Conservation (phyloP, 495 filamentous ascomycete species). For the Friedmanniomyces simplex region DNA sequence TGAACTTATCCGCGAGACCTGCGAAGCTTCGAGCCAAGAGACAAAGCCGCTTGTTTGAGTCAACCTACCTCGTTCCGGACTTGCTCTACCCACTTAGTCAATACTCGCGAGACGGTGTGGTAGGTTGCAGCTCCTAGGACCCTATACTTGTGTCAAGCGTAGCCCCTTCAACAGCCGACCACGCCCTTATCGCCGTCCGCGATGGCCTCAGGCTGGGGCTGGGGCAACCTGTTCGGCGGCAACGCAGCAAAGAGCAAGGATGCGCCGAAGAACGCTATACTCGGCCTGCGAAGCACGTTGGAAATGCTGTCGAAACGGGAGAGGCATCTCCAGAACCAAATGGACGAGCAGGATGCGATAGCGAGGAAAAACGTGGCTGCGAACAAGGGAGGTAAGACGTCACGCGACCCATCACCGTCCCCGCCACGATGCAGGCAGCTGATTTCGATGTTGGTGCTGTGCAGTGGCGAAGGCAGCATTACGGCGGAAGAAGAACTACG, state of each 20-base stretch:
- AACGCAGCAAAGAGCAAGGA: conserved; percentile 78
- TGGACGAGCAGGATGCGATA: conserved; percentile 82
- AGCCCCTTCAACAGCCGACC: no score
- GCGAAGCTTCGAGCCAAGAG: not conserved
- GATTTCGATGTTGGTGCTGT: not conserved
- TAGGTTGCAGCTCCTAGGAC: no score
- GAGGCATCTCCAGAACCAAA: conserved; percentile 78
- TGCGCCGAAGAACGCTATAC: conserved; percentile 92
- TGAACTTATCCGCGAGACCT: not conserved
- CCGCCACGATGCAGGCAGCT: not conserved
- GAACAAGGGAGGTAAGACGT: conserved; percentile 75
- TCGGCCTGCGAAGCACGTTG: conserved; percentile 74
- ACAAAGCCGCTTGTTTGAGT: not conserved
- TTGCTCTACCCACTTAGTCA: not conserved
- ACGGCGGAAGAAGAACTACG: conserved; percentile 85
- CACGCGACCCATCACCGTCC: not conserved
- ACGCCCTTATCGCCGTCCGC: not conserved
- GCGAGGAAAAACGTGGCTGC: conserved; percentile 82
- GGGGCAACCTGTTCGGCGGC: conserved; percentile 35
- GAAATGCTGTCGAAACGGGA: conserved; percentile 98
- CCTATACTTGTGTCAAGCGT: no score
- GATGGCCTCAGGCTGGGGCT: conserved; percentile 28
- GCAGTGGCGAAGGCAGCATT: conserved; percentile 85
- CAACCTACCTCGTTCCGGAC: not conserved
- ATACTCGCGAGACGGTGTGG: no score